phyloP scores from a whole-genome alignment of 1,284 basidiomycete genomes.

The Moniliella sp. region DNA sequence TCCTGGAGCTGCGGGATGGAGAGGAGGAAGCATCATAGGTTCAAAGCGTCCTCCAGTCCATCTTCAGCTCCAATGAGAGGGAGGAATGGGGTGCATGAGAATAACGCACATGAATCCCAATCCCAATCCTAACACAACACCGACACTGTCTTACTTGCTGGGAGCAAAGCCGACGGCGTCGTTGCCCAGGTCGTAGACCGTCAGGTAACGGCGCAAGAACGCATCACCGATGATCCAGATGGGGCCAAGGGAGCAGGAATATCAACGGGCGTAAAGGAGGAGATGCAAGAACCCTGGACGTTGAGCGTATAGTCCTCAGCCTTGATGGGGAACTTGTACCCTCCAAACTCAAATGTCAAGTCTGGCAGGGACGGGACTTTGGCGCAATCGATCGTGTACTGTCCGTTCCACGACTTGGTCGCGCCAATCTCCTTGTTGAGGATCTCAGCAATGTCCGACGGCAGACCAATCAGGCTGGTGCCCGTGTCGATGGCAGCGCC shows the following conservation, averaged over 20 bases:
- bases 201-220: conserved; percentile 54
- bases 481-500: conserved; percentile 58
- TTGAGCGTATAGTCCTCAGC: conserved; percentile 71
- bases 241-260: conserved; percentile 66
- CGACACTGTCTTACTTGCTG: conserved; percentile 35
- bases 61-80: too few species aligned
- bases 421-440: conserved; percentile 59
- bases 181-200: conserved; percentile 68
- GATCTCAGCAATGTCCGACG: conserved; percentile 90
- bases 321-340: conserved; percentile 48
- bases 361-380: conserved; percentile 63
- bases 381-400: conserved; percentile 51
- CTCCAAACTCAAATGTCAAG: conserved; percentile 47
- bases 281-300: conserved; percentile 75
- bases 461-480: conserved; percentile 71
- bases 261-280: conserved; percentile 75
- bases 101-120: too few species aligned
- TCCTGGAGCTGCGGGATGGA: too few species aligned
- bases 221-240: conserved; percentile 72
- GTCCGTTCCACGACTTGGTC: conserved; percentile 25
- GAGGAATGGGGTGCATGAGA: too few species aligned
- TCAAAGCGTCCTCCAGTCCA: too few species aligned
- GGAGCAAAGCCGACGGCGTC: conserved; percentile 69
- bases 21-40: too few species aligned
- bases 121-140: too few species aligned